Conservation (phyloP, 2,329 filamentous ascomycete genomes). For the Monilinia polystroma region DNA sequence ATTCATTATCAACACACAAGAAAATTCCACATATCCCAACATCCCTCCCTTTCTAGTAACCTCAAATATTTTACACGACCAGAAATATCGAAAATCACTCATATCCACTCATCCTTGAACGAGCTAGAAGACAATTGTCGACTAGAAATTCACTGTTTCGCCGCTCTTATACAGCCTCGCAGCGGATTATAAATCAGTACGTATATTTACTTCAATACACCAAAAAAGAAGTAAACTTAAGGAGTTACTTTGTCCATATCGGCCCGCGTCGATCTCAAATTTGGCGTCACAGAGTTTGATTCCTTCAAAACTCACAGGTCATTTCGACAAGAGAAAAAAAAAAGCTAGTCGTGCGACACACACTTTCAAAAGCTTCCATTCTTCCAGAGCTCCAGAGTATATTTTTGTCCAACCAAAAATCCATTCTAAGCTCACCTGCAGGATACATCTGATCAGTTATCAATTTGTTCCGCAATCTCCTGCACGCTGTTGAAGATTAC, state of each 20-base stretch:
- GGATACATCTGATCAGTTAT: conserved; percentile 26
- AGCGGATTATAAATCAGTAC: not conserved
- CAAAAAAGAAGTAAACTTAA: not conserved
- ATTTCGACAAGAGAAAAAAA: not conserved
- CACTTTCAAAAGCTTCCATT: not conserved
- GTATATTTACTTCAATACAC: not conserved
- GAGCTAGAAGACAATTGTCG: not conserved
- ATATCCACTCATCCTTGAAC: conserved; percentile 13
- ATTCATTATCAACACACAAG: conserved; percentile 35
- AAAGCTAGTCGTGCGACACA: not conserved
- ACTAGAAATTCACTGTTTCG: not conserved
- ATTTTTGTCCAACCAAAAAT: conserved; percentile 20
- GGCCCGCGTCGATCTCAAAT: conserved; percentile 9
- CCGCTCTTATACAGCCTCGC: not conserved
- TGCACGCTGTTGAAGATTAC: conserved; percentile 25
- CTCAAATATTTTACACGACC: conserved; percentile 1
- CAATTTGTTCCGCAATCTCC: conserved; percentile 23
- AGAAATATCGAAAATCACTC: not conserved
- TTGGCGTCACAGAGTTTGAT: not conserved
- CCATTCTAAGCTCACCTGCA: conserved; percentile 26
- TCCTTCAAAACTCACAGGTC: conserved; percentile 9
- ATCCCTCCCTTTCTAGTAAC: conserved; percentile 15
- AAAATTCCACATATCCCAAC: conserved; percentile 18
- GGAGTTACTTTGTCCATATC: conserved; percentile 9
- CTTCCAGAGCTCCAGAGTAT: conserved; percentile 18